Evolutionary conservation across 2,329 filamentous ascomycete species (phyloP), one percentile per base, ranked within the genome.

Genomic region (Colletotrichum lupini): DNA sequence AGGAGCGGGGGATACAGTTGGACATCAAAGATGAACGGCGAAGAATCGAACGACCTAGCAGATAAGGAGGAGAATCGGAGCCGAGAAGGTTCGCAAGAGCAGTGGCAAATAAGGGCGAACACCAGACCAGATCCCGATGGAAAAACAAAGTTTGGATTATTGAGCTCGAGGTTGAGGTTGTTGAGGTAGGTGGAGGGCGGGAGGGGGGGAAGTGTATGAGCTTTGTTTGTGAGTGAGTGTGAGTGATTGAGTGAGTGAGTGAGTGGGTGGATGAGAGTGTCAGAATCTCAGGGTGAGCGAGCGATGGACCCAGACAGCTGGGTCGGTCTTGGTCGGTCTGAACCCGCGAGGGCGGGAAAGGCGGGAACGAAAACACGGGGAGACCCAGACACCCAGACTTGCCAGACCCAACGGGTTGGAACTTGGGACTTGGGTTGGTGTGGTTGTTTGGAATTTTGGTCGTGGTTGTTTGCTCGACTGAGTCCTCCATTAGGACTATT

Each of bases 261-360:
- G 37, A 3, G 46, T 46, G 35, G 32, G 62, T 30, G 56, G 52
- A 42, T 30, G 35, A 30, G 19, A 49, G 35, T 6, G 42, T 16
- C n/a, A 5, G 46, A 8, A 14, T 37, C 14, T 35, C 19, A 35
- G 30, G 22, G 58, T 19, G 62, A 22, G 57, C 7, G 64, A 24
- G 64, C 57, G 26, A 32, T 57, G 53, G 70, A 70, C 61, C 70
- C 70, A 37, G 35, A 52, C 55, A 70, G 37, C 67, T 65, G 70
- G 70, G 60, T 60, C 67, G 28, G 61, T 49, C 56, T 61, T 32
- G 70, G 67, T 73, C 67, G 70, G 67, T 70, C 70, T 73, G 60
- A 73, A 55, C 65, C 70, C 70, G 60, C 70, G 55, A 73, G 35
- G 67, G 70, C 70, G 70, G 70, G 70, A 73, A 65, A 64, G 66